phyloP scores from a whole-genome alignment of 2,329 filamentous ascomycete genomes.

The Endocalyx cinctus region DNA sequence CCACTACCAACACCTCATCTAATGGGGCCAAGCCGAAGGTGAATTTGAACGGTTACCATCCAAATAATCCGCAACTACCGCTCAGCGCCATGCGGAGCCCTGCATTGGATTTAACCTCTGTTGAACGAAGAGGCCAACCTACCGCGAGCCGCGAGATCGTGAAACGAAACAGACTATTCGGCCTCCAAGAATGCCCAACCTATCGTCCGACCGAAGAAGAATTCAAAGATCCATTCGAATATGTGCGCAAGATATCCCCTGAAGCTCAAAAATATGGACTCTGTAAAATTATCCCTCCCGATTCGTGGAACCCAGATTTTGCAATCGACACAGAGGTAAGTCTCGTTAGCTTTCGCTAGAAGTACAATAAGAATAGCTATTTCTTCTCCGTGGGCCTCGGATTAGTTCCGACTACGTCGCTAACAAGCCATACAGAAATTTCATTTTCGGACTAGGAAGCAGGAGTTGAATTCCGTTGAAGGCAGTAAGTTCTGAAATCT shows the following conservation, averaged over 20 bases:
- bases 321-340: conserved; percentile 94
- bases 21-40: conserved; percentile 43
- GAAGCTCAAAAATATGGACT: conserved; percentile 87
- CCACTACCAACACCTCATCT: conserved; percentile 28
- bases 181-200: conserved; percentile 82
- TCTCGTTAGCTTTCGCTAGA: too few species aligned
- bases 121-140: conserved; percentile 84
- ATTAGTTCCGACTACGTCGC: too few species aligned
- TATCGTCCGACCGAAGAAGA: conserved; percentile 89
- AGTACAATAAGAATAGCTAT: too few species aligned
- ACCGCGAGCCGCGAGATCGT: conserved; percentile 69
- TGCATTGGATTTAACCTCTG: conserved; percentile 79
- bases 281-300: conserved; percentile 92
- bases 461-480: conserved; percentile 97
- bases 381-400: too few species aligned
- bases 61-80: conserved; percentile 44
- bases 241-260: conserved; percentile 84
- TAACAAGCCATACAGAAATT: conserved; percentile 75
- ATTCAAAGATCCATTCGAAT: conserved; percentile 90
- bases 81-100: conserved; percentile 53
- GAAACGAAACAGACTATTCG: conserved; percentile 78
- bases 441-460: conserved; percentile 92
- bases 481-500: conserved; percentile 63
- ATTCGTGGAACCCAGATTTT: conserved; percentile 90
- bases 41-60: conserved; percentile 50